Evolutionary conservation across 2,329 filamentous ascomycete species (phyloP), one percentile per base, ranked within the genome.

Genomic region (Chaetothyriales sp.): DNA sequence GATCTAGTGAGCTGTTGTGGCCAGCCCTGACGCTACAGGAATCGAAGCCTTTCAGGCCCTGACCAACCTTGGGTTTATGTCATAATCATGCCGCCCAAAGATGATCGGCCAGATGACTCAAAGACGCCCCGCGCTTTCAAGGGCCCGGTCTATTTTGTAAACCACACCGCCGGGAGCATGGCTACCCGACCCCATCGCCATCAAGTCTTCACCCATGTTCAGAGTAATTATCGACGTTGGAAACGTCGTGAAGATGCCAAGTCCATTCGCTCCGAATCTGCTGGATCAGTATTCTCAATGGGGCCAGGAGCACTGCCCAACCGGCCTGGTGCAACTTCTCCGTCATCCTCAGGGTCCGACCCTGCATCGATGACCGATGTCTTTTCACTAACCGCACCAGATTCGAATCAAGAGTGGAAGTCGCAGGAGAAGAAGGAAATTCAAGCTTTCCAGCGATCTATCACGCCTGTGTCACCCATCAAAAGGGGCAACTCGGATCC

Each of bases 401-500:
- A 13, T 2, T 40, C 33, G 13, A 40, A 15, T 40, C 33, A 40
- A 40, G 33, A 40, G 5, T 40, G 9, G 33, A 40, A 40, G 33
- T 40, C 10, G 33, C 33, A 13, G 10, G 33, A 40, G 33, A 40
- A 33, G 7, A 33, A 15, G 10, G 33, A 40, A 5, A 15, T 15
- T 5, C 5, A 47, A 22, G 46, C 46, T 9, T 4, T 18, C n/a
- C 25, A 47, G 22, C 15, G 46, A 8, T 46, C 29, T 18, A 7
- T 25, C 13, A 46, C 51, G 2, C 51, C 47, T 2, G 33, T 44
- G 6, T 46, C 47, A 18, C 19, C 37, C 15, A 46, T 53, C 4
- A 48, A 40, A 10, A 50, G 47, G 46, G 52, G 52, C 22, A 54
- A 54, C 29, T 54, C 52, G 6, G 52, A 54, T 43, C 52, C 52